A percentile compares a stretch with the other conserved stretches of the same genome.
These are phyloP conservation scores for Scenedesmus sp. DNA, from an alignment of 163 green algal genomes.

Conservation along the genomic window DNA sequence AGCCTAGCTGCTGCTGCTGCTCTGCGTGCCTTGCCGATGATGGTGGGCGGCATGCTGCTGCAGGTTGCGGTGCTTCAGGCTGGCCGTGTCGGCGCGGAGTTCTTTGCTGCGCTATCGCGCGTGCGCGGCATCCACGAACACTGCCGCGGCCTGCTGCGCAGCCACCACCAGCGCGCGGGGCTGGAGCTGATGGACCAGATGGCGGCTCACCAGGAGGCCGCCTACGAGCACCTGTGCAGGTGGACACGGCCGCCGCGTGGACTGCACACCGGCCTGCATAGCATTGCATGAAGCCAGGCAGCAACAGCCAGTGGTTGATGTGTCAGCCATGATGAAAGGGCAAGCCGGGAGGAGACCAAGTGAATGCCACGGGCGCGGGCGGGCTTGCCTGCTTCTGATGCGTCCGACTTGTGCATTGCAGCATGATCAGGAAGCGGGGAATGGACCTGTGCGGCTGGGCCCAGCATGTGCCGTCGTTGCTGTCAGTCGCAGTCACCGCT, in stretches of 20 bases:
- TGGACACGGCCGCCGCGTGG: slow-evolving; percentile 47
- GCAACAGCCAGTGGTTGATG: too few species aligned
- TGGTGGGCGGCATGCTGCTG: too few species aligned
- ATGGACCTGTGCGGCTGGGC: slow-evolving; percentile 93
- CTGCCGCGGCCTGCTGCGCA: slow-evolving; percentile 89
- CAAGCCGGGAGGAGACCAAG: too few species aligned
- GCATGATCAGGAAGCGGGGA: slow-evolving; percentile 96
- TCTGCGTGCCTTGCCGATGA: too few species aligned
- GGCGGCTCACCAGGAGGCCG: slow-evolving; percentile 92
- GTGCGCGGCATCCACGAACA: slow-evolving; percentile 94
- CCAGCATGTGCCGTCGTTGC: too few species aligned
- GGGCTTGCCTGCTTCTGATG: slow-evolving; percentile 97
- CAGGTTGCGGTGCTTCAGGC: slow-evolving; percentile 75
- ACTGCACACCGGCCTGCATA: too few species aligned
- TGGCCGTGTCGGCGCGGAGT: slow-evolving; percentile 80
- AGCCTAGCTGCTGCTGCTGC: background rate
- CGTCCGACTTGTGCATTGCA: too few species aligned
- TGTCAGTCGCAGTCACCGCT: too few species aligned
- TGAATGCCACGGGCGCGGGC: too few species aligned
- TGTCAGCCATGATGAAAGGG: too few species aligned
- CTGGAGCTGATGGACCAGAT: slow-evolving; percentile 99
- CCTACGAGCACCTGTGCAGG: slow-evolving; percentile 95
- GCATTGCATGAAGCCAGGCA: too few species aligned
- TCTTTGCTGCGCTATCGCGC: slow-evolving; percentile 91
- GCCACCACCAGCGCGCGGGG: slow-evolving; percentile 90